A percentile compares a stretch with the other conserved stretches of the same genome.
phyloP scores from a whole-genome alignment of 306 rosid genomes.

The Cercis canadensis region DNA sequence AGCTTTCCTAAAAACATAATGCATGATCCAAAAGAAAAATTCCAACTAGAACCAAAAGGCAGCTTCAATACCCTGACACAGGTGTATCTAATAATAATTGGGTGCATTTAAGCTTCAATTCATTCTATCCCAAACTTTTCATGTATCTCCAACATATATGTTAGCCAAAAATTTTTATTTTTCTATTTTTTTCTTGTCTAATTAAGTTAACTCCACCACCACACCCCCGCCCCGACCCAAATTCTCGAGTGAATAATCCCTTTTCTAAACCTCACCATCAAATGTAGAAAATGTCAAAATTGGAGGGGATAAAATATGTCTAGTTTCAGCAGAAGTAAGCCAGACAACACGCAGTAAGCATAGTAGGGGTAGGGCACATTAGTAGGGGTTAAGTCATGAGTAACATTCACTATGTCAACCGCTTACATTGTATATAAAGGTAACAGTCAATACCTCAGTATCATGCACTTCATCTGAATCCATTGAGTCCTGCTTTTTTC shows the following conservation, averaged over 20 bases:
- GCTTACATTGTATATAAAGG: background rate
- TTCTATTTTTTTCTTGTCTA: background rate
- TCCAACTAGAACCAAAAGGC: background rate
- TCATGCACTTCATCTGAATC: slow-evolving; percentile 65
- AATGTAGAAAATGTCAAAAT: background rate
- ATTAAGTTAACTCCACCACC: background rate
- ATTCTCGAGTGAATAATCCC: background rate
- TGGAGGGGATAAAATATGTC: background rate
- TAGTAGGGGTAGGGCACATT: background rate
- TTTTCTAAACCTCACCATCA: background rate
- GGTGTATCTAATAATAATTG: background rate
- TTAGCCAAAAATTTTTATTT: background rate
- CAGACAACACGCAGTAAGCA: background rate
- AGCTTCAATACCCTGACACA: background rate
- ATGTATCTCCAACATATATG: background rate
- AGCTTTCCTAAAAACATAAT: background rate
- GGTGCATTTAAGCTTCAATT: background rate
- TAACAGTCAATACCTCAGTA: slow-evolving; percentile 56
- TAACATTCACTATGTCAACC: background rate
- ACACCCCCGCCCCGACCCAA: background rate
- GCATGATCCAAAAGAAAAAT: background rate
- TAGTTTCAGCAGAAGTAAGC: background rate
- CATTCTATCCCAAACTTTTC: background rate
- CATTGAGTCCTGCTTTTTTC: slow-evolving; percentile 73
- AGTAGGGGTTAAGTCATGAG: background rate